Percentiles rank a stretch among this genome's conserved stretches.
phyloP scores from a whole-genome alignment of 163 green algal species.

The Volvox carteri region DNA sequence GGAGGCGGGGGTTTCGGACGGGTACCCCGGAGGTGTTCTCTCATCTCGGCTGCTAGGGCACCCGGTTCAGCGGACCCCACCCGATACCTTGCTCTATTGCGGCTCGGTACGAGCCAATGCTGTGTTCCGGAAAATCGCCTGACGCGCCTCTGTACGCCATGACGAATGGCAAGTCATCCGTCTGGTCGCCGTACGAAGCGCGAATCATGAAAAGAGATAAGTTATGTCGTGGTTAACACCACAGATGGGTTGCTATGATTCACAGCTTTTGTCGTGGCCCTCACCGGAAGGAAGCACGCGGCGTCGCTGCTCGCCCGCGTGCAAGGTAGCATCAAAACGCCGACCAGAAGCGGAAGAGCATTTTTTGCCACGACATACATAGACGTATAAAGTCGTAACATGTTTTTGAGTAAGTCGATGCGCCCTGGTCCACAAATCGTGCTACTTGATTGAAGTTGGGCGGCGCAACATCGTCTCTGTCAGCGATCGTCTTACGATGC shows the following conservation, averaged over 20 bases:
- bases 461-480: neutral
- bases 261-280: neutral
- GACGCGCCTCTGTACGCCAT: constrained; percentile 66
- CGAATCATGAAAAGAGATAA: no score
- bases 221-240: no score
- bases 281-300: neutral
- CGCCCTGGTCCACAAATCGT: no score
- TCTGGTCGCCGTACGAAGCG: neutral
- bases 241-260: no score
- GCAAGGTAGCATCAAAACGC: neutral
- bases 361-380: neutral
- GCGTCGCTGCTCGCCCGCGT: neutral
- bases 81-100: constrained; percentile 57
- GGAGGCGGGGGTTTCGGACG: no score
- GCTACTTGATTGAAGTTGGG: neutral
- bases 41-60: no score
- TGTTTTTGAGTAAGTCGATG: no score
- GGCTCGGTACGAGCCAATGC: constrained; percentile 57
- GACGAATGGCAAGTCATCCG: constrained; percentile 37
- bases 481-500: no score
- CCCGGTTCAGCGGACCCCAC: no score
- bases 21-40: no score
- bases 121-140: constrained; percentile 68
- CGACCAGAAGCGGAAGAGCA: neutral
- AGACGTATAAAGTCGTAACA: no score